A percentile compares a stretch with the other conserved stretches of the same genome.
Evolutionary conservation across 192 early-diverging fungal species (phyloP).

Genomic region (Umbelopsis isabellina): DNA sequence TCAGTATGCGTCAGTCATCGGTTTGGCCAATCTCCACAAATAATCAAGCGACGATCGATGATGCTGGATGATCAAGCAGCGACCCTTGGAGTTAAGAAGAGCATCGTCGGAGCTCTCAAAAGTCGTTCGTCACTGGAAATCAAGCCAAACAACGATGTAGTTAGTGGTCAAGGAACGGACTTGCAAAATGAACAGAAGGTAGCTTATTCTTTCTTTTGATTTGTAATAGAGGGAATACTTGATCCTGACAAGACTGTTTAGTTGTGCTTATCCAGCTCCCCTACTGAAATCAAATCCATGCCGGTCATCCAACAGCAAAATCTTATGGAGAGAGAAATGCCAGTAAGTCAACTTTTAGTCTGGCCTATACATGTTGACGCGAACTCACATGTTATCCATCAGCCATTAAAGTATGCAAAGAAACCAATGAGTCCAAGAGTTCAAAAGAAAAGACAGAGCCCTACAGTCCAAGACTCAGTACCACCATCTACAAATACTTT

Average conservation of each 20-base stretch:
- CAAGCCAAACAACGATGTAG: not conserved
- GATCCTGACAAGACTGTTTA: not conserved
- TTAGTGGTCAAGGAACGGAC: not conserved
- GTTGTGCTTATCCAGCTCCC: not conserved
- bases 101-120: not conserved
- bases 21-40: constrained; percentile 7
- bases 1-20: constrained; percentile 6
- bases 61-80: not conserved
- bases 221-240: not conserved
- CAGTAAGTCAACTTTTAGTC: not conserved
- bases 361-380: not conserved
- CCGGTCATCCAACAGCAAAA: not conserved
- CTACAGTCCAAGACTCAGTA: not conserved
- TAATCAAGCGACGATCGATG: not conserved
- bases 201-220: not conserved
- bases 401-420: not conserved
- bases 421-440: not conserved
- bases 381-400: not conserved
- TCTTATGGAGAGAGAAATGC: not conserved
- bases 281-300: not conserved
- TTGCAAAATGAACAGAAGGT: not conserved
- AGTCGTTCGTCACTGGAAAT: not conserved
- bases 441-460: not conserved
- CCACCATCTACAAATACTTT: too few relatives aligned
- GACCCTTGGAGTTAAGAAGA: not conserved